Percentiles rank a stretch among this genome's conserved stretches.
These are phyloP conservation scores for Trichoderma sp. DNA, from an alignment of 2,329 filamentous ascomycete species.

Conservation along the genomic window DNA sequence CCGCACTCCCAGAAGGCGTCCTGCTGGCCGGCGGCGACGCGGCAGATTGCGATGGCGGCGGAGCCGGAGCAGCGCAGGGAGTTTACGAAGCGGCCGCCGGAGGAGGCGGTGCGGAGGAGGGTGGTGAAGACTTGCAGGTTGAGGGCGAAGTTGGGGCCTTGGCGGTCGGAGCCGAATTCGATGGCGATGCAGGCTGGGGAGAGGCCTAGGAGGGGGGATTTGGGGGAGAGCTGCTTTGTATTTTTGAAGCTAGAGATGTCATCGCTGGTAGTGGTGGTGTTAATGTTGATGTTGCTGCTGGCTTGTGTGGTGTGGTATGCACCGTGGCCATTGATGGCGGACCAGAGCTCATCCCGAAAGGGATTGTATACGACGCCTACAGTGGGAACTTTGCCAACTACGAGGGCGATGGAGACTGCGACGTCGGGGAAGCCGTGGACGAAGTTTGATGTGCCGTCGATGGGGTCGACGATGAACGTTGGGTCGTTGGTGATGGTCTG, in stretches of 20 bases:
- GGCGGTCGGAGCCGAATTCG: background rate
- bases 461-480: background rate
- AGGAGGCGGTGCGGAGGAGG: background rate
- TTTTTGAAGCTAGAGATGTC: background rate
- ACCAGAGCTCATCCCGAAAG: background rate
- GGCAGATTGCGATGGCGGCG: background rate
- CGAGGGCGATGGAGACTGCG: background rate
- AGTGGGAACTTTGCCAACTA: background rate
- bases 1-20: constrained; percentile 3
- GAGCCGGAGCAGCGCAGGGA: background rate
- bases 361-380: background rate
- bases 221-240: background rate
- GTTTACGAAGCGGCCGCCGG: background rate
- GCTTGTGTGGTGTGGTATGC: background rate
- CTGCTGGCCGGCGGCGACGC: background rate
- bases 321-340: background rate
- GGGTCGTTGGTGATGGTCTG: background rate
- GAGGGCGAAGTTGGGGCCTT: background rate
- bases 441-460: background rate
- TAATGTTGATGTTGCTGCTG: background rate
- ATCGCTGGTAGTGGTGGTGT: background rate
- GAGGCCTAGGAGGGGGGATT: background rate
- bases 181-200: background rate
- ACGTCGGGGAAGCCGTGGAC: background rate
- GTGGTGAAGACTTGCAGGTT: background rate